These are phyloP conservation scores for Irpex sp. DNA, from an alignment of 1,284 basidiomycete genomes.

Conservation along the genomic window DNA sequence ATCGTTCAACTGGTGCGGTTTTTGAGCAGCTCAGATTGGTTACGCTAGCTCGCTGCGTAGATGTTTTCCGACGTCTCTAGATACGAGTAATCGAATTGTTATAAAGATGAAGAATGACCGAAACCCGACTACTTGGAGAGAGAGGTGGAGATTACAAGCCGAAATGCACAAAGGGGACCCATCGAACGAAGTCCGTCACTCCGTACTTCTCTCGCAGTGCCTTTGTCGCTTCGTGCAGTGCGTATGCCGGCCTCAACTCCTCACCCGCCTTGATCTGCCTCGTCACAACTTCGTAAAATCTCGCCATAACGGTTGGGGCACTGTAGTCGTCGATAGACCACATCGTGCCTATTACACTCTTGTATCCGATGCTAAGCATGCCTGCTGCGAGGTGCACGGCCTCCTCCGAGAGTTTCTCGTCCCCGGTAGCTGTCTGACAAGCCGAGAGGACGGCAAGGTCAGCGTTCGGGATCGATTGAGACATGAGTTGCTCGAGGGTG, in stretches of 20 bases:
- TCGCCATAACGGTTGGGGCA: background rate
- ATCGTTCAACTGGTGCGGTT: no score
- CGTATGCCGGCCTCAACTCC: background rate
- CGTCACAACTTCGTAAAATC: background rate
- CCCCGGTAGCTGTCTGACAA: conserved; percentile 18
- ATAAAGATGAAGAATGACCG: no score
- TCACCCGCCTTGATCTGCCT: background rate
- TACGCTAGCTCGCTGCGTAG: no score
- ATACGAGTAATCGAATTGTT: no score
- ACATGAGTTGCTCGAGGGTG: conserved; percentile 11
- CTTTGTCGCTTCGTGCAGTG: background rate
- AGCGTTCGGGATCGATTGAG: conserved; percentile 10
- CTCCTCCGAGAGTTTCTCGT: conserved; percentile 22
- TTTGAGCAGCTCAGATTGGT: no score
- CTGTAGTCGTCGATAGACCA: conserved; percentile 22
- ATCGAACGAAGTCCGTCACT: background rate
- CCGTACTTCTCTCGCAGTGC: background rate
- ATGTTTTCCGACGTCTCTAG: no score
- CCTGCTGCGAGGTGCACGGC: conserved; percentile 30
- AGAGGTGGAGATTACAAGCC: background rate
- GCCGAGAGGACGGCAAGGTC: conserved; percentile 22
- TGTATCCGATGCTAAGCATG: conserved; percentile 29
- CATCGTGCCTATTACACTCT: conserved; percentile 34
- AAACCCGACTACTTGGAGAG: background rate
- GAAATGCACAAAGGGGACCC: background rate